phyloP scores from a whole-genome alignment of 371 early-diverging fungal genomes.

The Haplosporangium sp. region DNA sequence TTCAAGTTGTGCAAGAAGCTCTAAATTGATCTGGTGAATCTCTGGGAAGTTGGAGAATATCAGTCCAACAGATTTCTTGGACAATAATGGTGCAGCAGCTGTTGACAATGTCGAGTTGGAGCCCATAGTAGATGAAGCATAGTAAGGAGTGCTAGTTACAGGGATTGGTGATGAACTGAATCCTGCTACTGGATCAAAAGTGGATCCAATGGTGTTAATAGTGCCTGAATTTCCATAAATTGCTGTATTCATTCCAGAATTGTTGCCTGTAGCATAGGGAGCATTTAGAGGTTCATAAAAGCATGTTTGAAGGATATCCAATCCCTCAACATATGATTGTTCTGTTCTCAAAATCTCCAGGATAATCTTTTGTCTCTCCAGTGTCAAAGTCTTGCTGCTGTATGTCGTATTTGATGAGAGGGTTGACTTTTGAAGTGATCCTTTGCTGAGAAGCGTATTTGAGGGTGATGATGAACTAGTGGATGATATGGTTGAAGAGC shows the following conservation, averaged over 20 bases:
- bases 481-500: conserved; percentile 38
- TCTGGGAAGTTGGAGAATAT: conserved; percentile 78
- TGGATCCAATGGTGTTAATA: background rate
- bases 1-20: conserved; percentile 69
- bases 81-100: conserved; percentile 52
- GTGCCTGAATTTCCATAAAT: conserved; percentile 10
- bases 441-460: conserved; percentile 22
- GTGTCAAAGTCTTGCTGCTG: conserved; percentile 43
- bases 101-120: conserved; percentile 44
- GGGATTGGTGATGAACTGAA: background rate
- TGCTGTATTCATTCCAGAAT: conserved; percentile 40
- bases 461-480: conserved; percentile 28
- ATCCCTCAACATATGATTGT: conserved; percentile 78
- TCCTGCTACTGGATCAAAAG: conserved; percentile 8
- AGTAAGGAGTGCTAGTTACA: conserved; percentile 3
- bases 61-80: conserved; percentile 57
- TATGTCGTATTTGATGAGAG: conserved; percentile 23
- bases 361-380: conserved; percentile 66
- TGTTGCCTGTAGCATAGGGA: conserved; percentile 22
- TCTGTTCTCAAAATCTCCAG: conserved; percentile 83
- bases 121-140: conserved; percentile 40
- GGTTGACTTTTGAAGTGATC: conserved; percentile 39
- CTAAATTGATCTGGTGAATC: conserved; percentile 71
- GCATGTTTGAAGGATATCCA: conserved; percentile 68
- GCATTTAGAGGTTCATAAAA: conserved; percentile 57